These are phyloP conservation scores for Lachnellula hyalina DNA, from an alignment of 2,329 filamentous ascomycete genomes.

Conservation along the genomic window DNA sequence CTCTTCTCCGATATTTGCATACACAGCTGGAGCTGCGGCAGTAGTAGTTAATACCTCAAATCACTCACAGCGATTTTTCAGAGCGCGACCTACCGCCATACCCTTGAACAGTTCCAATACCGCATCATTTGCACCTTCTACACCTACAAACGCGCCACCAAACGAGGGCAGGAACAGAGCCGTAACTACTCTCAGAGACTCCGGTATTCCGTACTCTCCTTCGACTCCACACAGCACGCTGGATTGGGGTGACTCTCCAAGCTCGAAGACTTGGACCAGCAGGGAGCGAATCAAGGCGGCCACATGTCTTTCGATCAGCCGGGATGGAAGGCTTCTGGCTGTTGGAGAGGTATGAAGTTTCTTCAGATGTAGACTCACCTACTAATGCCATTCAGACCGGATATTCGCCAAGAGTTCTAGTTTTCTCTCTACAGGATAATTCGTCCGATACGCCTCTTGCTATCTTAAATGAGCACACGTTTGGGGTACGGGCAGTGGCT, in stretches of 20 bases:
- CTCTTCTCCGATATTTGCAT: conserved; percentile 68
- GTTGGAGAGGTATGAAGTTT: conserved; percentile 65
- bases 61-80: conserved; percentile 79
- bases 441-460: conserved; percentile 78
- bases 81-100: conserved; percentile 72
- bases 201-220: conserved; percentile 32
- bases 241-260: conserved; percentile 58
- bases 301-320: conserved; percentile 83
- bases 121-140: conserved; percentile 48
- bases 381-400: conserved; percentile 56
- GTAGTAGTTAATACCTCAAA: conserved; percentile 68
- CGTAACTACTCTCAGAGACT: conserved; percentile 45
- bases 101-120: conserved; percentile 53
- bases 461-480: conserved; percentile 82
- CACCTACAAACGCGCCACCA: conserved; percentile 49
- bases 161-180: conserved; percentile 58
- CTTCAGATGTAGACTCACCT: conserved; percentile 23
- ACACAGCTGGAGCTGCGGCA: conserved; percentile 89
- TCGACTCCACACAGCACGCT: conserved; percentile 31
- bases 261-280: conserved; percentile 75
- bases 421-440: conserved; percentile 78
- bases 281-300: conserved; percentile 91
- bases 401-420: conserved; percentile 83
- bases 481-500: conserved; percentile 80
- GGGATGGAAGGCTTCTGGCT: conserved; percentile 80